These are phyloP conservation scores for Geotrichum histeridarum DNA, from an alignment of 1,139 yeast species.

Conservation along the genomic window DNA sequence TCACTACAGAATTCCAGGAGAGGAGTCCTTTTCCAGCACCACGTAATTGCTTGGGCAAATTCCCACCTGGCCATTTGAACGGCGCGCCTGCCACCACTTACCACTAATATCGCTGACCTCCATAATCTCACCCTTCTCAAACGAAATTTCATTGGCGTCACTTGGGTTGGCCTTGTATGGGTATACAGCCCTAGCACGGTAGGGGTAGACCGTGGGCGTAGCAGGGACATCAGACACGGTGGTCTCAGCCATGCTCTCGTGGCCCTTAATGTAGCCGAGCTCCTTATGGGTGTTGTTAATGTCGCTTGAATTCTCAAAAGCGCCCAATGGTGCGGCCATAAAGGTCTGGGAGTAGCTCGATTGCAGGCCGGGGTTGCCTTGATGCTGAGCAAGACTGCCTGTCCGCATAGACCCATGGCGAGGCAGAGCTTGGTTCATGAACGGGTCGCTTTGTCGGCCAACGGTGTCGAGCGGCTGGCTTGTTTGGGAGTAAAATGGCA, in stretches of 20 bases:
- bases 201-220: constrained; percentile 56
- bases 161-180: constrained; percentile 70
- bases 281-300: background rate
- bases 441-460: background rate
- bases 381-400: background rate
- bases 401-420: background rate
- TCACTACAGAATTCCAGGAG: background rate
- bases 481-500: background rate
- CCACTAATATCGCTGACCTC: constrained; percentile 92
- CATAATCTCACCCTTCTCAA: constrained; percentile 81
- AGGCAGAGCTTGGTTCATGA: background rate
- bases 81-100: constrained; percentile 97
- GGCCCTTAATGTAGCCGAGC: constrained; percentile 2
- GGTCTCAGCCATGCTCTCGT: background rate
- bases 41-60: constrained; percentile 95
- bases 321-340: constrained; percentile 50
- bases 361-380: background rate
- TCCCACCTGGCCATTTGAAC: constrained; percentile 87
- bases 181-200: constrained; percentile 81
- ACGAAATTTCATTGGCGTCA: constrained; percentile 88
- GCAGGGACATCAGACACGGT: constrained; percentile 24
- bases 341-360: constrained; percentile 46
- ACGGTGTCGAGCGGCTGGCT: constrained; percentile 1
- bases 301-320: constrained; percentile 49
- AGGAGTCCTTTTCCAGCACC: constrained; percentile 34